phyloP scores from a whole-genome alignment of 257 asterid species.

The Nicotiana otophora region DNA sequence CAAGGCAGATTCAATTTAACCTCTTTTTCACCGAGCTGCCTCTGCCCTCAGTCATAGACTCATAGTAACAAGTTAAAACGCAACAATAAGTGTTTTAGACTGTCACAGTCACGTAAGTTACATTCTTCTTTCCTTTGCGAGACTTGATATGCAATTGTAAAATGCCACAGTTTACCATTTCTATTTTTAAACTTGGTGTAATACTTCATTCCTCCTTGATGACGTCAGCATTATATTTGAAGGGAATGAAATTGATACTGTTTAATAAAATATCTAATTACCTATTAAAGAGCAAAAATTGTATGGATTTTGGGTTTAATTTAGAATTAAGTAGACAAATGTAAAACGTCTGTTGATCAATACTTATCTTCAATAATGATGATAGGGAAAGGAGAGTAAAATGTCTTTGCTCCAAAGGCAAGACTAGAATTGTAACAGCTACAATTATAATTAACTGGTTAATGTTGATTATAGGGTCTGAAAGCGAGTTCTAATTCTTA shows the following conservation, averaged over 20 bases:
- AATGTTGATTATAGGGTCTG: background rate
- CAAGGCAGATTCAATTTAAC: too few species aligned
- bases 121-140: too few species aligned
- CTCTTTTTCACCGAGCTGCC: too few species aligned
- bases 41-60: too few species aligned
- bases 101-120: background rate
- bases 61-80: background rate
- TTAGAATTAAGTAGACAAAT: background rate
- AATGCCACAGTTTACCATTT: too few species aligned
- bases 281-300: background rate
- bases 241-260: background rate
- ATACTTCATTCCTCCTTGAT: background rate
- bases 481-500: background rate
- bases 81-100: background rate
- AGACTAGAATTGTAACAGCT: background rate
- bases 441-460: background rate
- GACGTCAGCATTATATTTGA: background rate
- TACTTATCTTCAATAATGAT: background rate
- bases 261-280: background rate
- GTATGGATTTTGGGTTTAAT: background rate
- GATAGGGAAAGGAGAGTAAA: background rate
- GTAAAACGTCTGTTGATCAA: background rate
- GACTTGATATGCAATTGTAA: too few species aligned
- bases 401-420: slow-evolving; percentile 7
- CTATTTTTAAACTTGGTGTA: too few species aligned